These are phyloP conservation scores for Colletotrichum magnum DNA, from an alignment of 2,329 filamentous ascomycete species.

Conservation along the genomic window DNA sequence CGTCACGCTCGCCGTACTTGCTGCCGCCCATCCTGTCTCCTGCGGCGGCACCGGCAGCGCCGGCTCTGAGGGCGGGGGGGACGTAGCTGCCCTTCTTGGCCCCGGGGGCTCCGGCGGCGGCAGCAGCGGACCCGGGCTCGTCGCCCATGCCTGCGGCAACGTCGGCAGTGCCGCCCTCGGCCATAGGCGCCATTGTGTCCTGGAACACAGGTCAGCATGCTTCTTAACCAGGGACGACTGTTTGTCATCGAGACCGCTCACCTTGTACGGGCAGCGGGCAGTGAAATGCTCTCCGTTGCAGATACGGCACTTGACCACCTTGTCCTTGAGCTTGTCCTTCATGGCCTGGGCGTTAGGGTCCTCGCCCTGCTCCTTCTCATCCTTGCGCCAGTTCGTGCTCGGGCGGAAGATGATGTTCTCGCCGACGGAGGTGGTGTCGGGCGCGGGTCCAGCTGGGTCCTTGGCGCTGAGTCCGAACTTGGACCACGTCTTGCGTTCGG, in stretches of 20 bases:
- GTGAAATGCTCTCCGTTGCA: conserved; percentile 99
- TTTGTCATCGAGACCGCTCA: background rate
- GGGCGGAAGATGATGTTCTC: conserved; percentile 99
- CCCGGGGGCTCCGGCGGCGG: conserved; percentile 72
- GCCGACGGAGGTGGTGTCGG: conserved; percentile 92
- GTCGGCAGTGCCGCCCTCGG: conserved; percentile 67
- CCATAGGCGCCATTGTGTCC: conserved; percentile 94
- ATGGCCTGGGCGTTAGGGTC: conserved; percentile 80
- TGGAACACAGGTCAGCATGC: background rate
- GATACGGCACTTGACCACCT: conserved; percentile 99
- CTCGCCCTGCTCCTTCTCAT: conserved; percentile 84
- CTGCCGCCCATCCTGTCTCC: conserved; percentile 87
- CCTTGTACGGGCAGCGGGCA: conserved; percentile 97
- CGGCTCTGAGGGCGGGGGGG: conserved; percentile 90
- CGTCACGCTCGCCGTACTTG: conserved; percentile 94
- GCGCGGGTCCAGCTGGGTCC: conserved; percentile 84
- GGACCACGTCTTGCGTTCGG: conserved; percentile 90
- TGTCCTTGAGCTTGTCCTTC: conserved; percentile 93
- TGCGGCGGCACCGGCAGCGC: conserved; percentile 65
- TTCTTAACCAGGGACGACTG: no score
- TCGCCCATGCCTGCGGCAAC: conserved; percentile 69
- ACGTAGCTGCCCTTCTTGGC: conserved; percentile 90
- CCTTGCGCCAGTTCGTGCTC: conserved; percentile 92
- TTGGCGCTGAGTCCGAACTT: conserved; percentile 95
- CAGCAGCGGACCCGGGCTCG: conserved; percentile 60